A percentile compares a stretch with the other conserved stretches of the same genome.
Conservation (phyloP, 371 early-diverging fungal species). For the Lichtheimia hyalospora region DNA sequence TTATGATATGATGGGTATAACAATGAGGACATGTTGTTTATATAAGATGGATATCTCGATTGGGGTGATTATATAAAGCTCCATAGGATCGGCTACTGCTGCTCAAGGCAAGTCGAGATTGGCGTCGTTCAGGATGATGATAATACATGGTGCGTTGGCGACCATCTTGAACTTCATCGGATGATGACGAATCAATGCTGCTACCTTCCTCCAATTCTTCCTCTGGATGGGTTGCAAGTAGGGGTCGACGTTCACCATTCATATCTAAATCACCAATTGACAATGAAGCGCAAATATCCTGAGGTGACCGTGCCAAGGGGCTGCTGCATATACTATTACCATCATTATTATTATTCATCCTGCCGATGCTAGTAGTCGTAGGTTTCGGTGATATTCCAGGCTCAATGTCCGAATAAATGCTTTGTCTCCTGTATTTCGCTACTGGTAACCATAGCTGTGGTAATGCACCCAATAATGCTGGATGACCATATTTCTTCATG, state of each 20-base stretch:
- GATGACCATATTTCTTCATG: conserved; percentile 71
- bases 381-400: not conserved
- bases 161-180: conserved; percentile 31
- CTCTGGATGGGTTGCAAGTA: conserved; percentile 3
- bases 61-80: conserved; percentile 10
- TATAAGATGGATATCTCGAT: no score
- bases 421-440: conserved; percentile 9
- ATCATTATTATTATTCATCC: not conserved
- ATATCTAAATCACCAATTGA: conserved; percentile 8
- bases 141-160: conserved; percentile 42
- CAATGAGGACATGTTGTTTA: no score
- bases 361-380: not conserved
- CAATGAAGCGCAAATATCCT: conserved; percentile 6
- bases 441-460: conserved; percentile 80
- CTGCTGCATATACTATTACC: conserved; percentile 9
- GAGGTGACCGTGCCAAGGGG: conserved; percentile 5
- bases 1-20: no score
- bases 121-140: conserved; percentile 57
- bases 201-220: conserved; percentile 26
- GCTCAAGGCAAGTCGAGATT: conserved; percentile 27
- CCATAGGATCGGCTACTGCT: conserved; percentile 18
- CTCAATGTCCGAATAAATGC: conserved; percentile 3
- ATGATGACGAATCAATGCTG: conserved; percentile 21
- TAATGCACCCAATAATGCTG: conserved; percentile 68
- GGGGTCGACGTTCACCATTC: conserved; percentile 13